Base-by-base conservation (phyloP, 345 rosid genomes). In the Citrus maxima region DNA sequence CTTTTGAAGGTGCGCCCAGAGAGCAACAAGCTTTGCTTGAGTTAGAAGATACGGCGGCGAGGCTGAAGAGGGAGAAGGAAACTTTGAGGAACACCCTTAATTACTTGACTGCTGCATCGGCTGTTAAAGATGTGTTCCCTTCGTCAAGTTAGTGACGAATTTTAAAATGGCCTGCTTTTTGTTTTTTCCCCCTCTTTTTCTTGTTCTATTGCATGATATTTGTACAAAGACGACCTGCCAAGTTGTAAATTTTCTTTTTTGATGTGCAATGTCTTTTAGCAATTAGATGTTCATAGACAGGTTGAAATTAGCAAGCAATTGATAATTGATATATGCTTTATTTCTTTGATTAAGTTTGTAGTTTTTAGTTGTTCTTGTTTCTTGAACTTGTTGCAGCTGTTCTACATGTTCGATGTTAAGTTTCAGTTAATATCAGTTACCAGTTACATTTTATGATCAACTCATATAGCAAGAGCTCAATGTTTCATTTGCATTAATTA, bases 11-110 rank as follows among this genome's bases (percentile, higher is more conserved):
- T 0, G 98, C 95, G 2, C 95, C 97, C 0, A 87, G 91, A 64
- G 99, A 95, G 88, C 99, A 95, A 77, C 99, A 95, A 80, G 98
- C 95, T 4, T 79, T 95, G 83, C 91, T 95, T 69, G 99, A 95
- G 80, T 79, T 95, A 86, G 98, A 93, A 76, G 98, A 95, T 76
- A 90, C 99, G 0, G 98, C 97, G 1, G 87, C 94, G 27, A 87
- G 99, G 85, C 84, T 96, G 78, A 92, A 96, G 88, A 89, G 98
- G 73, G 98, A 96, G 83, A 92, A 92, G 88, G 98, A 92, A 81
- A 93, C 98, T 18, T 80, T 93, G 86, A 90, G 91, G 92, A 91
- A 93, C 79, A 95, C 98, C 3, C 93, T 95, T 38, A 95, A 93
- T 82, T 95, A 95, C 81, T 86, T 92, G 86, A 83, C 89, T 2